These are phyloP conservation scores for Zasmidium cellare DNA, from an alignment of 2,329 filamentous ascomycete species.

Conservation along the genomic window DNA sequence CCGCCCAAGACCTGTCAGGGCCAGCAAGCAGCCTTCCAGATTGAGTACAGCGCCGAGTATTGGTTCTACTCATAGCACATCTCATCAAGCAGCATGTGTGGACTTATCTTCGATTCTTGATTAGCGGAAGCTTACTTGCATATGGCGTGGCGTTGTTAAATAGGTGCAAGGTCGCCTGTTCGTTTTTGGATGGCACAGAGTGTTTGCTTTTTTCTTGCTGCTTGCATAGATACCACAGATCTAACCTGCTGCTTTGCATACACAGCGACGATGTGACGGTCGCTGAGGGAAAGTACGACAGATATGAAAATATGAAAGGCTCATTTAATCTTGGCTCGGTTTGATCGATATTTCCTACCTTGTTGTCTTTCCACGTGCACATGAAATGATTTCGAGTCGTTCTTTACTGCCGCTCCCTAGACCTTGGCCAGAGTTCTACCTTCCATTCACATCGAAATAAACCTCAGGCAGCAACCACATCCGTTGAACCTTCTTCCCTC, in stretches of 20 bases:
- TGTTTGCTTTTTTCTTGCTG: constrained; percentile 1
- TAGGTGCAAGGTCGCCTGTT: neutral
- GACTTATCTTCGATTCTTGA: neutral
- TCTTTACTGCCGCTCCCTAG: too few relatives aligned
- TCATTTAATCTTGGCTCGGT: too few relatives aligned
- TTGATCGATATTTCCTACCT: too few relatives aligned
- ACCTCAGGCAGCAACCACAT: too few relatives aligned
- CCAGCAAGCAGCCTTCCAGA: constrained; percentile 62
- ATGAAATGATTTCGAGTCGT: too few relatives aligned
- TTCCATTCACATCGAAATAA: too few relatives aligned
- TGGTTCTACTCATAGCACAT: constrained; percentile 52
- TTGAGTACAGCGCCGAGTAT: constrained; percentile 83
- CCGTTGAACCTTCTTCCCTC: too few relatives aligned
- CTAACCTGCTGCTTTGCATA: neutral
- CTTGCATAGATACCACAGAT: constrained; percentile 15
- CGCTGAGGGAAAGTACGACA: neutral
- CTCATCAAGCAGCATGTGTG: neutral
- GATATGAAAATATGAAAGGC: neutral
- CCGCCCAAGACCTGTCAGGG: constrained; percentile 72
- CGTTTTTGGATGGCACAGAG: neutral
- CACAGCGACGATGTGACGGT: neutral
- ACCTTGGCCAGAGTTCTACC: too few relatives aligned
- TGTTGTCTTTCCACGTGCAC: too few relatives aligned
- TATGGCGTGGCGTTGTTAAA: neutral
- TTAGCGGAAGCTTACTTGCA: neutral